phyloP scores from a whole-genome alignment of 2,329 filamentous ascomycete species.

The Colletotrichum somersetense region DNA sequence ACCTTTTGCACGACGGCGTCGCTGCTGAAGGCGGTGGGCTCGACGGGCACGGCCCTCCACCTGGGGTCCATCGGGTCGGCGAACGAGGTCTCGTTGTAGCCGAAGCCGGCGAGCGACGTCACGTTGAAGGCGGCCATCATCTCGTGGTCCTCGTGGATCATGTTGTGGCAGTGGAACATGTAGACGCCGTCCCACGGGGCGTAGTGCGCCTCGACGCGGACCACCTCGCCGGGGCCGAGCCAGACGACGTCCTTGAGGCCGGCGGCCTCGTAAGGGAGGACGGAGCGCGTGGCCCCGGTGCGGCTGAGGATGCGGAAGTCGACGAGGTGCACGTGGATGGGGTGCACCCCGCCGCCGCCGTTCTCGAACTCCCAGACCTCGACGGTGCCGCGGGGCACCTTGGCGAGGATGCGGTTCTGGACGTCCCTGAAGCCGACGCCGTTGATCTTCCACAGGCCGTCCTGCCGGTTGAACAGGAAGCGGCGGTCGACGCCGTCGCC shows the following conservation, averaged over 20 bases:
- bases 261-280: conserved; percentile 65
- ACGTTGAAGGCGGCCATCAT: conserved; percentile 64
- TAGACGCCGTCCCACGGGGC: conserved; percentile 66
- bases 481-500: conserved; percentile 55
- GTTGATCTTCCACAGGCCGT: conserved; percentile 65
- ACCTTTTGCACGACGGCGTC: conserved; percentile 27
- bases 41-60: conserved; percentile 47
- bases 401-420: conserved; percentile 62
- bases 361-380: conserved; percentile 66
- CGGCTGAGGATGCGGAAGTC: conserved; percentile 68
- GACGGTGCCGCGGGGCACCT: conserved; percentile 59
- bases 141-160: conserved; percentile 59
- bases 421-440: conserved; percentile 61
- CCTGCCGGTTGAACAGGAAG: conserved; percentile 60
- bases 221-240: conserved; percentile 63
- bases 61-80: conserved; percentile 54
- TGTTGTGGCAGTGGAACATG: conserved; percentile 64
- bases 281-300: conserved; percentile 54
- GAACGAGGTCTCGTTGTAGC: conserved; percentile 55
- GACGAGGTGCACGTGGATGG: conserved; percentile 70
- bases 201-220: conserved; percentile 64
- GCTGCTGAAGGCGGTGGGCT: conserved; percentile 1
- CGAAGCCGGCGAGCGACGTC: conserved; percentile 52
- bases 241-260: conserved; percentile 71
- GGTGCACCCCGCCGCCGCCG: conserved; percentile 63